A percentile compares a stretch with the other conserved stretches of the same genome.
Conservation (phyloP, 352 stramenopile species). For the Phytophthora hybrid region DNA sequence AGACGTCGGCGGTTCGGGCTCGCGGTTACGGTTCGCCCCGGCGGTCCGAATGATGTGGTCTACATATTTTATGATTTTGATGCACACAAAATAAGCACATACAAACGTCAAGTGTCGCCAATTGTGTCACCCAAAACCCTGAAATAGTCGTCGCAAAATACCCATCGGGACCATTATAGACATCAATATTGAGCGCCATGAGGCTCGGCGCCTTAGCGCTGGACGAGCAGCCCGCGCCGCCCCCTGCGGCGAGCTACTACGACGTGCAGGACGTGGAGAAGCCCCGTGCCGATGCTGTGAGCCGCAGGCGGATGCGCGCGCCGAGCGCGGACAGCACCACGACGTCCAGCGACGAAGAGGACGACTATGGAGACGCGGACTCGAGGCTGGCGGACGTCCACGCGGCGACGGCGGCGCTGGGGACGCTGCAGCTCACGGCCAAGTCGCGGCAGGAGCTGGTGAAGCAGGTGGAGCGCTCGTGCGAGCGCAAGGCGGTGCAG, state of each 20-base stretch:
- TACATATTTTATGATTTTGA: conserved; percentile 18
- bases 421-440: conserved; percentile 33
- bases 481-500: conserved; percentile 65
- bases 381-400: conserved; percentile 18
- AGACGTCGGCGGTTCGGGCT: conserved; percentile 39
- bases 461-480: conserved; percentile 66
- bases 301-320: conserved; percentile 47
- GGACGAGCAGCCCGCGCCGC: conserved; percentile 30
- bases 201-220: conserved; percentile 52
- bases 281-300: background rate
- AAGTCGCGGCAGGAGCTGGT: conserved; percentile 67
- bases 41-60: conserved; percentile 38
- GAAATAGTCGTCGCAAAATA: background rate
- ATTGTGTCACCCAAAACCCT: background rate
- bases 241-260: background rate
- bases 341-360: conserved; percentile 58
- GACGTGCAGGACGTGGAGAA: conserved; percentile 13
- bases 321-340: conserved; percentile 56
- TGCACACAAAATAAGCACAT: background rate
- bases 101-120: background rate
- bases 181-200: conserved; percentile 42
- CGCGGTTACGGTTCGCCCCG: conserved; percentile 29
- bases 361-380: conserved; percentile 20
- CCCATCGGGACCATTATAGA: background rate
- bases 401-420: conserved; percentile 25